Percentiles rank a stretch among this genome's conserved stretches.
phyloP scores from a whole-genome alignment of 768 basidiomycete genomes.

The Piloderma croceum region DNA sequence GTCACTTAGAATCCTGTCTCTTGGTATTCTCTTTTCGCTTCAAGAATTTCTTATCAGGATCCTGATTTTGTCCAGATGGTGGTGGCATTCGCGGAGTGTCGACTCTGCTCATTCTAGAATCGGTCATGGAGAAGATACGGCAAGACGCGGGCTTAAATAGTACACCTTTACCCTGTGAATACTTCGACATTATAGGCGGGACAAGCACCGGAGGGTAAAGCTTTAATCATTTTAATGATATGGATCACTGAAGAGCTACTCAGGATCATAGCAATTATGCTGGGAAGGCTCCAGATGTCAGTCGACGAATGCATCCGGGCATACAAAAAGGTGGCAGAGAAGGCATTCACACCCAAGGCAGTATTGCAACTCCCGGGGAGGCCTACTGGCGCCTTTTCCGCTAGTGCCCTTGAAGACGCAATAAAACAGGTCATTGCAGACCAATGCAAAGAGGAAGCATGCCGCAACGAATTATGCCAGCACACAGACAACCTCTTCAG shows the following conservation, averaged over 20 bases:
- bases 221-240: not conserved
- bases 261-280: constrained; percentile 12
- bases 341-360: constrained; percentile 2
- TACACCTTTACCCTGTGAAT: constrained; percentile 5
- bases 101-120: constrained; percentile 6
- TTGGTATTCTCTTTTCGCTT: no score
- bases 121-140: constrained; percentile 5
- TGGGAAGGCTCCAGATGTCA: constrained; percentile 13
- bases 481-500: no score
- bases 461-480: no score
- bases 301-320: constrained; percentile 9
- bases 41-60: no score
- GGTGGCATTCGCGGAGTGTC: constrained; percentile 9
- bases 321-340: not conserved
- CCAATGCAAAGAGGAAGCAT: not conserved
- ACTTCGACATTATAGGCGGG: constrained; percentile 7
- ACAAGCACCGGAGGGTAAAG: constrained; percentile 5
- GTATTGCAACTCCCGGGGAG: constrained; percentile 5
- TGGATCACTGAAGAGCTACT: not conserved
- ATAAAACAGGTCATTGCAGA: constrained; percentile 4
- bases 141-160: constrained; percentile 1
- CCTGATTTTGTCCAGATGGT: no score
- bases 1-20: no score
- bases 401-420: constrained; percentile 4
- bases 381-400: constrained; percentile 2